Evolutionary conservation across 345 rosid genomes (phyloP).

Genomic region (Populus euphratica): DNA sequence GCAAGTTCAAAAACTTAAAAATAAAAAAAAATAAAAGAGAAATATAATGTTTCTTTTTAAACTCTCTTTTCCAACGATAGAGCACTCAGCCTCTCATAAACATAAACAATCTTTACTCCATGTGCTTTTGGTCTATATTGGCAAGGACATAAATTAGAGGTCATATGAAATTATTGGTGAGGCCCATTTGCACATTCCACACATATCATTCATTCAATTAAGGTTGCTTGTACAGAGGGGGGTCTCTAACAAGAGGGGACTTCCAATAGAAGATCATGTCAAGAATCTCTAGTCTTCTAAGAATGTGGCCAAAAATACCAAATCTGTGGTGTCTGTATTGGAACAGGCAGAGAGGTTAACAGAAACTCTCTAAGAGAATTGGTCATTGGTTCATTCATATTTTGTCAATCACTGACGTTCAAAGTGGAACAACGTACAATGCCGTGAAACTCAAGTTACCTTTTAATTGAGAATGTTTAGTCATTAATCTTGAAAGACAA

Average conservation of each 20-base stretch:
- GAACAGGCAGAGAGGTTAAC: not conserved
- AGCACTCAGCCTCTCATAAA: slow-evolving; percentile 4
- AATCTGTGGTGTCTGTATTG: not conserved
- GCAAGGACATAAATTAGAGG: not conserved
- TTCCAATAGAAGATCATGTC: not conserved
- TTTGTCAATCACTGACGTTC: not conserved
- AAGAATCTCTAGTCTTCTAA: too few species aligned
- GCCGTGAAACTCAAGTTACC: slow-evolving; percentile 5
- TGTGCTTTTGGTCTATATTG: slow-evolving; percentile 22
- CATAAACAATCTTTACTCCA: slow-evolving; percentile 14
- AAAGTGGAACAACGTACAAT: not conserved
- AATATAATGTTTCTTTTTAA: too few species aligned
- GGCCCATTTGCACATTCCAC: not conserved
- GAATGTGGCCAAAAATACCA: not conserved
- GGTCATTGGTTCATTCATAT: not conserved
- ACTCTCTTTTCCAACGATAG: too few species aligned
- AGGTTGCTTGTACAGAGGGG: slow-evolving; percentile 7
- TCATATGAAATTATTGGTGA: slow-evolving; percentile 26
- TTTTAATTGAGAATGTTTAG: not conserved
- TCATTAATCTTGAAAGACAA: slow-evolving; percentile 15
- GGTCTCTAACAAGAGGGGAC: slow-evolving; percentile 6
- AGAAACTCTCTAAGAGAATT: not conserved
- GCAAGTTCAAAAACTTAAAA: too few species aligned
- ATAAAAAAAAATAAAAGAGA: too few species aligned
- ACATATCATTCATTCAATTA: slow-evolving; percentile 11